These are phyloP conservation scores for Clarkia xantiana DNA, from an alignment of 345 rosid genomes.

Conservation along the genomic window DNA sequence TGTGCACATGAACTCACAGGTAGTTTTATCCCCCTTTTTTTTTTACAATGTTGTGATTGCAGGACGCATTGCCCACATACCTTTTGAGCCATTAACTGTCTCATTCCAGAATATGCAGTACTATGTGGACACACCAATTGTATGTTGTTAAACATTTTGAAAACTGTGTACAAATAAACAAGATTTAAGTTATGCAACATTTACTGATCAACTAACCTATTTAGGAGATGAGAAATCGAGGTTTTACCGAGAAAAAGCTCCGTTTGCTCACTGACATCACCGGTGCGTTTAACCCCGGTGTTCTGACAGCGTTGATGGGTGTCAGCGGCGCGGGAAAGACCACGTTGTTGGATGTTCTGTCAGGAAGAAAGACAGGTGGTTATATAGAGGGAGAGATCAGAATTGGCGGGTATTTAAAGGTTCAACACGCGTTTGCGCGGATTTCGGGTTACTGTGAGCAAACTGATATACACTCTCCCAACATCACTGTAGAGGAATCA, in stretches of 20 bases:
- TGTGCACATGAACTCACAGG: too few species aligned
- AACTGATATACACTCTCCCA: slow-evolving; percentile 66
- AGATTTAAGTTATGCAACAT: too few species aligned
- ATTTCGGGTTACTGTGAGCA: slow-evolving; percentile 82
- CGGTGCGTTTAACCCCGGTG: slow-evolving; percentile 59
- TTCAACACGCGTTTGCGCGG: slow-evolving; percentile 67
- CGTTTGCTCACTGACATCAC: slow-evolving; percentile 49
- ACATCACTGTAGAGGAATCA: slow-evolving; percentile 57
- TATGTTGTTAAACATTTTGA: too few species aligned
- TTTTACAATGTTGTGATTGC: slow-evolving; percentile 2
- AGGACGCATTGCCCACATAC: slow-evolving; percentile 58
- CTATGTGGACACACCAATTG: slow-evolving; percentile 47
- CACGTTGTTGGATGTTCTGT: slow-evolving; percentile 69
- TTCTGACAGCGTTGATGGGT: slow-evolving; percentile 82
- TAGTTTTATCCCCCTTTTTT: too few species aligned
- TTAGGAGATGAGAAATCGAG: slow-evolving; percentile 48
- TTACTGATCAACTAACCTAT: too few species aligned
- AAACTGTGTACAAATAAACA: too few species aligned
- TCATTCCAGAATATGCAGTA: slow-evolving; percentile 52
- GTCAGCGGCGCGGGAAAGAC: slow-evolving; percentile 88
- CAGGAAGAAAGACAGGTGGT: slow-evolving; percentile 77
- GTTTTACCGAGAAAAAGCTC: slow-evolving; percentile 29
- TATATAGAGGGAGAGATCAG: slow-evolving; percentile 54
- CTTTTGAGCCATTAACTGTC: slow-evolving; percentile 42
- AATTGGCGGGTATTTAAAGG: slow-evolving; percentile 53